Percentiles rank a stretch among this genome's conserved stretches.
Evolutionary conservation across 1,139 yeast species (phyloP).

Genomic region (Magnusiomyces ingens): DNA sequence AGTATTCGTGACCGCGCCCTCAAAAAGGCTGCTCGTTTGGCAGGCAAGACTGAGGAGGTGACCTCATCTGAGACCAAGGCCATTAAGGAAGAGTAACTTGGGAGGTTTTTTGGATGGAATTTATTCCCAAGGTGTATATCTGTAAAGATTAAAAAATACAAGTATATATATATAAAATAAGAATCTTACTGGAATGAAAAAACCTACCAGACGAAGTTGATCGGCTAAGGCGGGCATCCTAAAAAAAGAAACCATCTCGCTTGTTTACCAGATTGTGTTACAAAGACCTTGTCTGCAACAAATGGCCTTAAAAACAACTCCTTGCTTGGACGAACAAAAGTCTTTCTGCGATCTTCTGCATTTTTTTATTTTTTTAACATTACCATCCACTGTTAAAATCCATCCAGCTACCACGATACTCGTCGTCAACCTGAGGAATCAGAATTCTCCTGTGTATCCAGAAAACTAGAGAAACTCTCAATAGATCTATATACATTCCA

Average conservation of each 20-base stretch:
- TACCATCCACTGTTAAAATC: not conserved
- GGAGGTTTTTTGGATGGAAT: not conserved
- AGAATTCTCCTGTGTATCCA: too few species aligned
- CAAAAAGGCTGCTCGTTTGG: conserved; percentile 52
- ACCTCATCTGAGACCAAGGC: not conserved
- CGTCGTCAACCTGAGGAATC: too few species aligned
- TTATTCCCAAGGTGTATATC: not conserved
- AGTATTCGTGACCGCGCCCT: conserved; percentile 77
- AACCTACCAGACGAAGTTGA: not conserved
- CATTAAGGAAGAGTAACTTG: conserved; percentile 11
- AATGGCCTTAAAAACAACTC: not conserved
- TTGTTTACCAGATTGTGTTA: not conserved
- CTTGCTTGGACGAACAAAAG: not conserved
- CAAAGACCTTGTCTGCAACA: not conserved
- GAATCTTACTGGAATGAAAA: not conserved
- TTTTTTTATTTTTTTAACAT: not conserved
- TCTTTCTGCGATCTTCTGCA: conserved; percentile 4
- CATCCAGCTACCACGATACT: too few species aligned
- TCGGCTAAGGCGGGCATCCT: not conserved
- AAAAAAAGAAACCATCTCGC: not conserved
- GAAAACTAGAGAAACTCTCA: too few species aligned
- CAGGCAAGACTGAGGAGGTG: not conserved
- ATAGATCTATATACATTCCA: too few species aligned
- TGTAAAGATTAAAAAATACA: not conserved
- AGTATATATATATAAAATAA: not conserved